These are phyloP conservation scores for Tricholoma hemisulphureum DNA, from an alignment of 768 basidiomycete species.

Conservation along the genomic window DNA sequence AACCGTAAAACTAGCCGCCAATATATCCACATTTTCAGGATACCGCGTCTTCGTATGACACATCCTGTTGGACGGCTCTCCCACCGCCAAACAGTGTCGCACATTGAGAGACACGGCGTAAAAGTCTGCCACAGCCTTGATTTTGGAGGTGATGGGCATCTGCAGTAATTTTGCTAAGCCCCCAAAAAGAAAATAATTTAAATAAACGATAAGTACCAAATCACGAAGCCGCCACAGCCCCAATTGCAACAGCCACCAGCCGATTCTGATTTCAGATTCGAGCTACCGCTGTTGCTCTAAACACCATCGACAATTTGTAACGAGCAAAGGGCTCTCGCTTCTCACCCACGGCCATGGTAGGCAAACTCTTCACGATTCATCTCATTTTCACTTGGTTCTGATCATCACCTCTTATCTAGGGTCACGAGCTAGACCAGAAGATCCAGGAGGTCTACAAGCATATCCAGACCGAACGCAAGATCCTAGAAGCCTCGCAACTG, in stretches of 20 bases:
- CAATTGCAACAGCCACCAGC: constrained; percentile 21
- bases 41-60: constrained; percentile 35
- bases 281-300: constrained; percentile 12
- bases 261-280: constrained; percentile 21
- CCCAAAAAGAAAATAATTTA: constrained; percentile 15
- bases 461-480: constrained; percentile 90
- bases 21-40: constrained; percentile 46
- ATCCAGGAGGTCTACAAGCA: constrained; percentile 87
- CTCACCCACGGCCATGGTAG: constrained; percentile 22
- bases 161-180: constrained; percentile 8
- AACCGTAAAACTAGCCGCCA: constrained; percentile 49
- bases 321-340: constrained; percentile 13
- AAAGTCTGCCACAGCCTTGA: constrained; percentile 45
- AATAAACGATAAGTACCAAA: constrained; percentile 7
- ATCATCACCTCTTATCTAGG: constrained; percentile 30
- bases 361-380: background rate
- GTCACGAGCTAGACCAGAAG: constrained; percentile 84
- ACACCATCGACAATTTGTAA: constrained; percentile 11
- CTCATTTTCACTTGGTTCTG: constrained; percentile 24
- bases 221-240: constrained; percentile 22
- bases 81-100: constrained; percentile 40
- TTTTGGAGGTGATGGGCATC: constrained; percentile 36
- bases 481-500: constrained; percentile 79
- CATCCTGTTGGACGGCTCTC: constrained; percentile 27
- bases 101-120: constrained; percentile 46